Base-by-base conservation (phyloP, 257 asterid species). In the Penstemon barbatus region DNA sequence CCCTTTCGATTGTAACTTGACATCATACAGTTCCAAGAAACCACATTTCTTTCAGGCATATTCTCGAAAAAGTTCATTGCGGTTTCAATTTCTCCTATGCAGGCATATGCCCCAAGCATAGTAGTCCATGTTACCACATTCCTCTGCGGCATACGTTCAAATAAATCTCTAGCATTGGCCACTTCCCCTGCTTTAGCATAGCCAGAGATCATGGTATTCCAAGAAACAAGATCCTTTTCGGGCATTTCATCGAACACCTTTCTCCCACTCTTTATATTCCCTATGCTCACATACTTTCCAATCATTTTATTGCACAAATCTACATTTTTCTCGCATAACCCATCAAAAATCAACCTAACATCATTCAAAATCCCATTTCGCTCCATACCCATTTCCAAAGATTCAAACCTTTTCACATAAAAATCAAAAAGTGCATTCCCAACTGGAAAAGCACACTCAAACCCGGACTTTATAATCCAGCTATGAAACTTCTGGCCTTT, bases 11-110 rank as follows among this genome's bases (percentile, higher is more conserved):
- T 74, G 78, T 79, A 81, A 66, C 63, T 56, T 0, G 86, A 81
- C 65, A 81, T 76, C 86, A 84, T 71, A 68, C 79, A 84, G n/a
- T 84, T 84, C 89, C 89, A 84, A 9, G 89, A 84, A 42, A 81
- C 75, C 36, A 77, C 78, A 56, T 84, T 84, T 65, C 55, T 81
- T 57, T 76, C 44, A 0, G 86, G 86, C 76, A 81, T 81, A 51
- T 43, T 38, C 15, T 84, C 77, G 11, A 79, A 84, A 67, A 79
- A 2, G 3, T 45, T 51, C 62, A 67, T 44, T 6, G 84, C 86
- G 0, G 68, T 71, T 66, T 62, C 50, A 45, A 74, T 38, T 43
- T 84, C 83, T 33, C 86, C 85, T 12, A 37, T 45, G 10, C n/a
- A 46, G 9, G 81, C 79, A 45, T 77, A 81, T 4, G 81, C 82